Conservation (phyloP, 192 early-diverging fungal genomes). For the Cetraspora pellucida region DNA sequence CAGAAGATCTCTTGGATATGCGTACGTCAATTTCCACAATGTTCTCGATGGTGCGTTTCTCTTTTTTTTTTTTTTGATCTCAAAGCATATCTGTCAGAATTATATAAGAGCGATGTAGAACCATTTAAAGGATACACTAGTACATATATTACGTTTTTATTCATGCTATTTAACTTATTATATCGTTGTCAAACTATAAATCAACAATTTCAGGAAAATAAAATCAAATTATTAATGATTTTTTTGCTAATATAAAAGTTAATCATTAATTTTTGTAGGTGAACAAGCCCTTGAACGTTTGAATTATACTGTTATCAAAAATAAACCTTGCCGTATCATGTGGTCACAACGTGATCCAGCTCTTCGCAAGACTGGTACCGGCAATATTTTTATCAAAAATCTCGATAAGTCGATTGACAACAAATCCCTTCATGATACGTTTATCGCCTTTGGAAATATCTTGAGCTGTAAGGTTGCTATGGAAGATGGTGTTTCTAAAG, state of each 20-base stretch:
- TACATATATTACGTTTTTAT: no score
- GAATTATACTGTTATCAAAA: conserved; percentile 97
- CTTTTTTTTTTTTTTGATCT: conserved; percentile 1
- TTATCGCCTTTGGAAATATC: conserved; percentile 96
- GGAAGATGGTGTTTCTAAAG: conserved; percentile 84
- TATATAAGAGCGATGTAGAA: background rate
- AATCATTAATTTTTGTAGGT: conserved; percentile 44
- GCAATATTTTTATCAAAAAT: conserved; percentile 99
- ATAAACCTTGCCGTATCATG: conserved; percentile 98
- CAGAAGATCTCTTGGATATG: conserved; percentile 93
- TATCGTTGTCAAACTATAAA: no score
- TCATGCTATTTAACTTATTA: no score
- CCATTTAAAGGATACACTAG: no score
- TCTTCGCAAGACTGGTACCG: conserved; percentile 84
- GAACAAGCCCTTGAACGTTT: conserved; percentile 91
- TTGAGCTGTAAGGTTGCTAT: conserved; percentile 96
- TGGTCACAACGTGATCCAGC: conserved; percentile 99
- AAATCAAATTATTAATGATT: background rate
- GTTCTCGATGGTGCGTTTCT: conserved; percentile 66
- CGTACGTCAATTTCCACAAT: conserved; percentile 98
- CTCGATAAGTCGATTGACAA: conserved; percentile 96
- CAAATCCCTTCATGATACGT: conserved; percentile 99
- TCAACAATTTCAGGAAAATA: no score
- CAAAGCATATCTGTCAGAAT: background rate
- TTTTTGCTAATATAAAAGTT: background rate